Evolutionary conservation across 2,329 filamentous ascomycete species (phyloP), one percentile per base, ranked within the genome.

Genomic region (Fusarium azukiicola): DNA sequence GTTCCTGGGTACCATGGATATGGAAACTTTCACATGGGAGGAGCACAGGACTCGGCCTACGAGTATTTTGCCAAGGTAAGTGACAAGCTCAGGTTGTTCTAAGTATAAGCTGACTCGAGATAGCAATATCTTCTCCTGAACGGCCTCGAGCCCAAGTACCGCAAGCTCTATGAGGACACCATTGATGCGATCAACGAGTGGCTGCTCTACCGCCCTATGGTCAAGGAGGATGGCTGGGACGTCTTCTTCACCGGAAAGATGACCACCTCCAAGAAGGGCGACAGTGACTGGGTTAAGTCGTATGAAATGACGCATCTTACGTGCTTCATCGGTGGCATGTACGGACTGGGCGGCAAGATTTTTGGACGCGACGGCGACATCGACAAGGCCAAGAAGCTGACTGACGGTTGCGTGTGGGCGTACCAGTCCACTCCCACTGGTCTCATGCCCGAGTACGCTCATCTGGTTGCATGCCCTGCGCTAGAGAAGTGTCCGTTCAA

Each of bases 161-260:
- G 91, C 75, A 91, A 91, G 27, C 92, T 98, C 87, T 96, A 98
- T 84, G 90, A 95, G 73, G 92, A 92, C 72, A 92, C 94, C 7
- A 92, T 95, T 42, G 92, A 95, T 9, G 93, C 93, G 0, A 93
- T 95, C 47, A 95, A 95, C 79, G 91, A 96, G 78, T 92, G 96
- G 85, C 90, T 98, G 14, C 92, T 98, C 73, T 98, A 93, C 87
- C 92, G 95, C 9, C 96, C 97, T 1, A 95, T 98, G 93, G 92
- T 94, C 27, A 92, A 93, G 11, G 91, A 92, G 42, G 89, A 91
- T 11, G 89, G 92, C 69, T 92, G 92, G 68, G 93, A 97, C 74
- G 92, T 98, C n/a, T 90, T 98, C 5, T 93, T 98, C 75, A 93
- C 96, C 0, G 95, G 95, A 36, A 94, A 93, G 79, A 85, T 93